Evolutionary conservation across 75 land plant species (phyloP).

Genomic region (Pinus tabuliformis): DNA sequence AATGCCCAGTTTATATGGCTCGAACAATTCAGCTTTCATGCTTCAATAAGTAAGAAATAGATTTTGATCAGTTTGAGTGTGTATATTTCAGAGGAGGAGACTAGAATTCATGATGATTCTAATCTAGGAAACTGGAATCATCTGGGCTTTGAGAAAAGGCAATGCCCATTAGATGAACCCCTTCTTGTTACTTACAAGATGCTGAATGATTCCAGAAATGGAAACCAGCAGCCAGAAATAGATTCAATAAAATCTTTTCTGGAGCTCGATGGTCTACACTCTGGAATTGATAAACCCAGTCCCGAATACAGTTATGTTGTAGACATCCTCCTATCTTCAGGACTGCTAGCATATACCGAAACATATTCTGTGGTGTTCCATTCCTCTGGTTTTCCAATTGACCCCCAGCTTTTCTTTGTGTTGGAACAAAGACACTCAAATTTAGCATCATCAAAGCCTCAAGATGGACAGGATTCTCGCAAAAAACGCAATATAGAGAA

Average conservation of each 20-base stretch:
- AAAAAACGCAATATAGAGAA: slow-evolving; percentile 17
- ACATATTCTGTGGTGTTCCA: slow-evolving; percentile 2
- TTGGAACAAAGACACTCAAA: slow-evolving; percentile 3
- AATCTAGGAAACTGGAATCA: background rate
- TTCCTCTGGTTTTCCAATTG: slow-evolving; percentile 6
- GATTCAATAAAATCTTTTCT: background rate
- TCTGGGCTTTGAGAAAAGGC: background rate
- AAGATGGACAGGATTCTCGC: background rate
- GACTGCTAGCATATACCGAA: slow-evolving; percentile 29
- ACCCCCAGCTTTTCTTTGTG: slow-evolving; percentile 7
- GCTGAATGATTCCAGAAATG: background rate
- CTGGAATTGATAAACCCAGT: background rate
- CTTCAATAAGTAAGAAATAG: background rate
- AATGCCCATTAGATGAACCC: background rate
- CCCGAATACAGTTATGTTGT: slow-evolving; percentile 51
- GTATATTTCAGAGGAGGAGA: slow-evolving; percentile 6
- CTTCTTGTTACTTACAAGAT: slow-evolving; percentile 1
- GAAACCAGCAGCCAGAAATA: background rate
- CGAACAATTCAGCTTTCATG: background rate
- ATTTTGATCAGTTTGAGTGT: background rate
- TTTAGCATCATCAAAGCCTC: background rate
- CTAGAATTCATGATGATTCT: background rate
- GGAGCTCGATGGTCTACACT: background rate
- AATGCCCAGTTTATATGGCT: background rate
- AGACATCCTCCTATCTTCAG: slow-evolving; percentile 61